Evolutionary conservation across 257 asterid species (phyloP).

Genomic region (Forsythia suspensa): DNA sequence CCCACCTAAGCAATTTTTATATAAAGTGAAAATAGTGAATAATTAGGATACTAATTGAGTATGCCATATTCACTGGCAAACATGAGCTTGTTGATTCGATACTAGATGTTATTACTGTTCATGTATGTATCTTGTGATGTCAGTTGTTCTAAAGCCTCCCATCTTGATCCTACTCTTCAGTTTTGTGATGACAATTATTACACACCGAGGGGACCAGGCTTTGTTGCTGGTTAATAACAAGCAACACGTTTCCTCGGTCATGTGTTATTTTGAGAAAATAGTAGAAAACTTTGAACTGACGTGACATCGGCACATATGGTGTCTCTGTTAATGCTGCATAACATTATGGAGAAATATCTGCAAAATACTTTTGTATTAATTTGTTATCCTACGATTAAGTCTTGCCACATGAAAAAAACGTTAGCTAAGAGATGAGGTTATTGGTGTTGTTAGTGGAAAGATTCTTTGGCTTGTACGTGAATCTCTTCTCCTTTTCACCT

Average conservation of each 20-base stretch:
- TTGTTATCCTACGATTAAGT: too few species aligned
- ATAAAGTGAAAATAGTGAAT: background rate
- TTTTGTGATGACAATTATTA: background rate
- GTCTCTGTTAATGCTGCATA: background rate
- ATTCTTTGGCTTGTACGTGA: too few species aligned
- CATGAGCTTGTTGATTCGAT: background rate
- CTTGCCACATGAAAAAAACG: too few species aligned
- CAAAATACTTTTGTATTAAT: background rate
- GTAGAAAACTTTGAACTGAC: background rate
- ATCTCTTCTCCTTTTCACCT: too few species aligned
- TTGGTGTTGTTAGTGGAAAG: too few species aligned
- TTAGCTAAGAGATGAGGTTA: too few species aligned
- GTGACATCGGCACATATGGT: too few species aligned
- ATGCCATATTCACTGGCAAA: background rate
- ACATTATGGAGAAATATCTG: background rate
- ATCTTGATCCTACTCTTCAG: background rate
- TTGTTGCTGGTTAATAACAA: background rate
- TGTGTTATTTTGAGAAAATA: conserved; percentile 1
- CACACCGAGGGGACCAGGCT: background rate
- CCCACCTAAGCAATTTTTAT: background rate
- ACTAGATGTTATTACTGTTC: background rate
- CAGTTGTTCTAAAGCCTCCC: background rate
- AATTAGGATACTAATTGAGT: background rate
- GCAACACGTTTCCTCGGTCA: conserved; percentile 9
- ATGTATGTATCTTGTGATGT: background rate